Evolutionary conservation across 169 alveolate genomes (phyloP).

Genomic region (Cryptosporidium felis): DNA sequence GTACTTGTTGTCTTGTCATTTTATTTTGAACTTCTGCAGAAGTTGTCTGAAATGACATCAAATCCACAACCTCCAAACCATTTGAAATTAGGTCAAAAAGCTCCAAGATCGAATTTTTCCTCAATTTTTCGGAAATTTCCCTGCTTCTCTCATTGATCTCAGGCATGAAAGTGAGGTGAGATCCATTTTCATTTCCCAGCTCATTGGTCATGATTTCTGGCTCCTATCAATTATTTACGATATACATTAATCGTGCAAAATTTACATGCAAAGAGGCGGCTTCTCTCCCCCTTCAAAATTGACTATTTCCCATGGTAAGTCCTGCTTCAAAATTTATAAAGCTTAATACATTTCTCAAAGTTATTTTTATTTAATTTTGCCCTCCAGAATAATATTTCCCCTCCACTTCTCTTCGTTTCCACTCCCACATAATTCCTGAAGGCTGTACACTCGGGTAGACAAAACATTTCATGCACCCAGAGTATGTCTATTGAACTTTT

Average conservation of each 20-base stretch:
- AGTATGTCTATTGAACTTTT: neutral
- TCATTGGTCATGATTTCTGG: too few species aligned
- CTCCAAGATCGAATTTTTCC: conserved; percentile 35
- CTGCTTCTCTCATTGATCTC: conserved; percentile 49
- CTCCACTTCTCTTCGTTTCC: neutral
- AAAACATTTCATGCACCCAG: neutral
- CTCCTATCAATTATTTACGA: too few species aligned
- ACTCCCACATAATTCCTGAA: too few species aligned
- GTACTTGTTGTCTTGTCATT: conserved; percentile 30
- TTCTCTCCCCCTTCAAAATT: too few species aligned
- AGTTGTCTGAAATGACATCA: conserved; percentile 20
- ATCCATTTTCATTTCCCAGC: neutral
- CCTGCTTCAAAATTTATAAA: too few species aligned
- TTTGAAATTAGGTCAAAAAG: conserved; percentile 31
- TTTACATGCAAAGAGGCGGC: conserved; percentile 11
- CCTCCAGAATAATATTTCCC: neutral
- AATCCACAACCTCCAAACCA: conserved; percentile 20
- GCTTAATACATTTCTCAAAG: too few species aligned
- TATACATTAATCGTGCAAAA: too few species aligned
- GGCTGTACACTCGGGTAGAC: conserved; percentile 5
- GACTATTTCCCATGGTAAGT: too few species aligned
- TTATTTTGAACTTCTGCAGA: neutral
- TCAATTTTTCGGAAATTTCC: conserved; percentile 19
- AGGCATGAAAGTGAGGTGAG: conserved; percentile 10
- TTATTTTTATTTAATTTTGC: neutral